Base-by-base conservation (phyloP, 192 early-diverging fungal genomes). In the Coemansia sp. region DNA sequence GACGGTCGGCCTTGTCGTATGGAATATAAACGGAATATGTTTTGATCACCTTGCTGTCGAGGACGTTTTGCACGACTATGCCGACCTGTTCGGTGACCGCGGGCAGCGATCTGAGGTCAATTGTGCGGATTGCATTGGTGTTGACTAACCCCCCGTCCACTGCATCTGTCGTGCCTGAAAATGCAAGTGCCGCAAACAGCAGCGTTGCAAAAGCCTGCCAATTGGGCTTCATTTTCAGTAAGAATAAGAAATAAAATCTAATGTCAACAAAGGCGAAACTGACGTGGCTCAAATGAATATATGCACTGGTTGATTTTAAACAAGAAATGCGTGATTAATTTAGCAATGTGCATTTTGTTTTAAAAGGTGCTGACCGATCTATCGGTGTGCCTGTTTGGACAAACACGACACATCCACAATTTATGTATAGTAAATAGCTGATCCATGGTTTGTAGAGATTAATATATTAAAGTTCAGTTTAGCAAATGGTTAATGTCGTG, bases 61-160 rank as follows among this genome's bases (percentile, higher is more conserved):
- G 66, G n/a, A 61, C 67, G 37, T 83, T 83, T n/a, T 79, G 60
- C 8, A 84, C 68, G 1, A 82, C 71, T 11, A 85, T 66, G 62
- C 78, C 80, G 9, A 82, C 58, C 19, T 82, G 66, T 71, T 83
- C 78, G 20, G 71, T 75, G 20, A 77, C 78, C 25, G 81, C 82
- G 6, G 78, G 69, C 22, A 68, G 61, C 9, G 60, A 26, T 4
- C 21, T 23, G 6, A 82, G 65, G 23, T 59, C 50, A 4, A 82
- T 65, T 4, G 64, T 77, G 58, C 74, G 80, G 38, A 82, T 82
- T 47, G 73, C n/a, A 46, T 82, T 82, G 3, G 67, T 75, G 69
- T 75, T 65, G 2, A 81, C 73, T 10, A 81, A 60, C 2, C 72
- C 69, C 19, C 34, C n/a, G 15, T 21, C 17, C 50, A 50, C 48